phyloP scores from a whole-genome alignment of 2,329 filamentous ascomycete genomes.

The Metarhizium sp. region DNA sequence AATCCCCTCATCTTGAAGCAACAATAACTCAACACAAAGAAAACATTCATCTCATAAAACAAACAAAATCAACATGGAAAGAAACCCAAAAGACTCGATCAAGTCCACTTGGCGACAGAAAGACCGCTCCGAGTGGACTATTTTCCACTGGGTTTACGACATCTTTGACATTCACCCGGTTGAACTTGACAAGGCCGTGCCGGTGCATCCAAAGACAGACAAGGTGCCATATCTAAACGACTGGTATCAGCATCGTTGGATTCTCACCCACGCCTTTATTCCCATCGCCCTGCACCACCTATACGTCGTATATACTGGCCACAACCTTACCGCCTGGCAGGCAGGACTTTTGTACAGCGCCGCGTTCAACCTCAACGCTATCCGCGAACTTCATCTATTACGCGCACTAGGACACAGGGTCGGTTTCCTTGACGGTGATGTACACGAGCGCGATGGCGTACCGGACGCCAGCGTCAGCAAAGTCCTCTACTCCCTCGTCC shows the following conservation, averaged over 20 bases:
- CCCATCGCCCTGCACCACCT: slow-evolving; percentile 6
- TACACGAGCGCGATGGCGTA: slow-evolving; percentile 6
- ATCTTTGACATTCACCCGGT: slow-evolving; percentile 3
- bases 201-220: slow-evolving; percentile 5
- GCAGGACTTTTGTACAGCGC: slow-evolving; percentile 5
- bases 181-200: slow-evolving; percentile 3
- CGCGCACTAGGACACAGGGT: slow-evolving; percentile 1
- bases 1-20: not conserved
- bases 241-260: slow-evolving; percentile 6
- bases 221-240: slow-evolving; percentile 4
- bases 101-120: slow-evolving; percentile 7
- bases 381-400: slow-evolving; percentile 5
- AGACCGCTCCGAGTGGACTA: slow-evolving; percentile 6
- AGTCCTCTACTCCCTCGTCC: slow-evolving; percentile 1
- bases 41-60: not conserved
- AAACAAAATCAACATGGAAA: not conserved
- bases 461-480: slow-evolving; percentile 3
- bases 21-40: no score
- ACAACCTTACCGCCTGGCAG: slow-evolving; percentile 5
- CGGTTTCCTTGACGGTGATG: slow-evolving; percentile 6
- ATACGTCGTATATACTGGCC: slow-evolving; percentile 4
- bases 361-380: slow-evolving; percentile 5
- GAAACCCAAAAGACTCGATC: slow-evolving; percentile 5
- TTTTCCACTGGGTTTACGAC: slow-evolving; percentile 7
- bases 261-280: slow-evolving; percentile 5